Percentiles rank a stretch among this genome's conserved stretches.
Evolutionary conservation across 768 basidiomycete genomes (phyloP).

Genomic region (Leccinum subtestaceum): DNA sequence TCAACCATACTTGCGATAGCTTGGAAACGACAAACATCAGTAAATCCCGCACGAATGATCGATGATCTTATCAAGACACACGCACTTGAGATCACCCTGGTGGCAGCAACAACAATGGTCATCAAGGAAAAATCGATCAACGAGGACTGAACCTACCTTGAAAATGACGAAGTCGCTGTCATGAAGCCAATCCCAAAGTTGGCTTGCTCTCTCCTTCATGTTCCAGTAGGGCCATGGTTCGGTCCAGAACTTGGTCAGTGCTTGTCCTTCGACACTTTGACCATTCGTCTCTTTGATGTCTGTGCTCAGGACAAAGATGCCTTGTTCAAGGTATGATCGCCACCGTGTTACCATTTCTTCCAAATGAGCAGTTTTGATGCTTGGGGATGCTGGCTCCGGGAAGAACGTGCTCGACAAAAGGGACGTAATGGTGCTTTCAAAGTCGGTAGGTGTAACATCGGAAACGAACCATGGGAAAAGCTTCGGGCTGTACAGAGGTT

Average conservation of each 20-base stretch:
- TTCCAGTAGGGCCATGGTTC: slow-evolving; percentile 75
- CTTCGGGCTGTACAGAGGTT: slow-evolving; percentile 64
- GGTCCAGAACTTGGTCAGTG: slow-evolving; percentile 63
- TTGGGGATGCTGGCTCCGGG: slow-evolving; percentile 21
- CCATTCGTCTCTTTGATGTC: slow-evolving; percentile 28
- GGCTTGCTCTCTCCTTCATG: slow-evolving; percentile 51
- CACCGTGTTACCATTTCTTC: slow-evolving; percentile 65
- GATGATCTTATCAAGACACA: slow-evolving; percentile 10
- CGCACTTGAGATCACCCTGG: slow-evolving; percentile 89
- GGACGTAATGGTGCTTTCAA: slow-evolving; percentile 52
- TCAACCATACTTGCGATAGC: slow-evolving; percentile 76
- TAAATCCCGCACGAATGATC: not conserved
- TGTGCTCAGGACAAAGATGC: slow-evolving; percentile 64
- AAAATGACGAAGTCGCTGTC: slow-evolving; percentile 73
- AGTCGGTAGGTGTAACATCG: slow-evolving; percentile 88
- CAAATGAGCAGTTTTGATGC: slow-evolving; percentile 42
- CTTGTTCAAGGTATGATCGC: slow-evolving; percentile 65
- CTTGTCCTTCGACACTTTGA: slow-evolving; percentile 24
- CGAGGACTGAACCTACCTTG: slow-evolving; percentile 49
- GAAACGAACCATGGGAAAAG: slow-evolving; percentile 97
- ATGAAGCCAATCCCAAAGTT: slow-evolving; percentile 49
- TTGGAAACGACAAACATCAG: slow-evolving; percentile 25
- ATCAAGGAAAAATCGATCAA: not conserved
- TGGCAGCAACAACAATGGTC: slow-evolving; percentile 15
- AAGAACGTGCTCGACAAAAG: slow-evolving; percentile 65